Evolutionary conservation across 2,329 filamentous ascomycete species (phyloP).

Genomic region (Stagonosporopsis rhizophila): DNA sequence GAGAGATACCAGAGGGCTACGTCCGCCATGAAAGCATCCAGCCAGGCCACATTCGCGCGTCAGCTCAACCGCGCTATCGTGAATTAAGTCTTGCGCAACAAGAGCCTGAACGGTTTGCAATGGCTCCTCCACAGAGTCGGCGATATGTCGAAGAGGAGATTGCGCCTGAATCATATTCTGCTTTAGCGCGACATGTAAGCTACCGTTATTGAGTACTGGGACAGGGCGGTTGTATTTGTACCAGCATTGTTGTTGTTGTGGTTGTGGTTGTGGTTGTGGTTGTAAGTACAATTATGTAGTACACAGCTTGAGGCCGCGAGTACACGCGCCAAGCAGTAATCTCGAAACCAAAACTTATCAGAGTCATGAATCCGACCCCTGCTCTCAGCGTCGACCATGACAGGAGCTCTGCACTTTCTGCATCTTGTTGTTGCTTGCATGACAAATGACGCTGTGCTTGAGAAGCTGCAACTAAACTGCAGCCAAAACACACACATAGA

Average conservation of each 20-base stretch:
- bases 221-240: background rate
- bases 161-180: conserved; percentile 38
- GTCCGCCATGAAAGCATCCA: conserved; percentile 52
- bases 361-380: no score
- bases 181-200: conserved; percentile 43
- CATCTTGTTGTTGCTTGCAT: background rate
- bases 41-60: conserved; percentile 44
- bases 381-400: background rate
- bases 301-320: background rate
- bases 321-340: background rate
- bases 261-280: no score
- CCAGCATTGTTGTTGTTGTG: background rate
- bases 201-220: conserved; percentile 42
- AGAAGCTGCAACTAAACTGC: conserved; percentile 6
- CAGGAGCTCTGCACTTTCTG: background rate
- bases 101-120: conserved; percentile 44
- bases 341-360: background rate
- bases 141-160: conserved; percentile 53
- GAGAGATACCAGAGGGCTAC: conserved; percentile 46
- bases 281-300: background rate
- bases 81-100: conserved; percentile 53
- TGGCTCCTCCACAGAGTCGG: conserved; percentile 37
- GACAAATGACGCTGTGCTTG: background rate
- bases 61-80: conserved; percentile 44
- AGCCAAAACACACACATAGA: conserved; percentile 7